Base-by-base conservation (phyloP, 306 rosid species). In the Begonia masoniana region DNA sequence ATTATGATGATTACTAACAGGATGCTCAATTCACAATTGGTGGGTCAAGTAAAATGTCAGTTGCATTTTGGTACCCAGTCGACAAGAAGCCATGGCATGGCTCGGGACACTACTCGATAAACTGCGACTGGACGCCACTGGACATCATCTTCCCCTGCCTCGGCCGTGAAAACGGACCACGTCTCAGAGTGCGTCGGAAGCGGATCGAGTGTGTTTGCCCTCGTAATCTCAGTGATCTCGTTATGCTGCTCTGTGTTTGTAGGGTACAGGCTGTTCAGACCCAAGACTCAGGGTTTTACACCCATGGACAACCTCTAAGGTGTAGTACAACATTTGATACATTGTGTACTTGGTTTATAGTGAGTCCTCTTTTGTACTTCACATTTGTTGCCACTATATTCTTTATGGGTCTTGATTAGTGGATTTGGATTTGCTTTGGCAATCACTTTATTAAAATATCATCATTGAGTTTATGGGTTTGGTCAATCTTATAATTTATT, bases 51-150 rank as follows among this genome's bases (percentile, higher is more conserved):
- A 78, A 78, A 78, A 81, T 85, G 88, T 80, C 97, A 23, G 91
- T 72, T 15, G 97, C 92, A 74, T 83, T 85, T 70, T 91, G 97
- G 97, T 85, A 83, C 62, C 97, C 97, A 9, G 68, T 71, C 39
- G 91, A 81, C 57, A 81, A 71, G 54, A 56, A 80, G 26, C 82
- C 97, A 26, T 91, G 97, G 97, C 92, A 71, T 63, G 96, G 88
- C 11, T 83, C 97, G 10, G 96, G 85, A 46, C 97, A 91, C 82
- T 91, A 74, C 65, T 72, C 97, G 13, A 58, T 91, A 35, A 55
- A 75, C 75, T 91, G 97, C 54, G 96, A 85, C 65, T 91, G 97
- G 97, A 76, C 81, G 56, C 69, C 92, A 51, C 57, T 91, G 47
- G 97, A 85, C 64, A 65, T 89, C 75, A n/a, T 71, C 78, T 63